These are phyloP conservation scores for Monosporozyma aquatica DNA, from an alignment of 805 yeast genomes.

Conservation along the genomic window DNA sequence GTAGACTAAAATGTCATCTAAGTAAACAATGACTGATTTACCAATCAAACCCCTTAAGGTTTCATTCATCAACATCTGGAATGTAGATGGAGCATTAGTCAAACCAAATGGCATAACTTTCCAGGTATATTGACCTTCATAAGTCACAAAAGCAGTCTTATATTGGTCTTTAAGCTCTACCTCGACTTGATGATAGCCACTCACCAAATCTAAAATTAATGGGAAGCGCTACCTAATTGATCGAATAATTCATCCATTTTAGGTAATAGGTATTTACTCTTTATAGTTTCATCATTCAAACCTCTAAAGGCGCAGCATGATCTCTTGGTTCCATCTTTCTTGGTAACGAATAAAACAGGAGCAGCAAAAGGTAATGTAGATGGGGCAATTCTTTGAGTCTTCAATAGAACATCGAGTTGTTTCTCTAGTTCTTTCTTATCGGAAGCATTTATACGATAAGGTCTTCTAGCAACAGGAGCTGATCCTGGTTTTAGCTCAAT, in stretches of 20 bases:
- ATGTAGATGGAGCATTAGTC: slow-evolving; percentile 3
- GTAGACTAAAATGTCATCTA: slow-evolving; percentile 2
- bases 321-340: neutral
- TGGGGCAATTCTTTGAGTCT: neutral
- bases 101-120: slow-evolving; percentile 7
- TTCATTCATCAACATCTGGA: slow-evolving; percentile 2
- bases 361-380: neutral
- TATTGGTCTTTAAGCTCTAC: slow-evolving; percentile 5
- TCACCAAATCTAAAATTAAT: slow-evolving; percentile 6
- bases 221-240: neutral
- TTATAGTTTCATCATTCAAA: slow-evolving; percentile 4
- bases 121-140: slow-evolving; percentile 1
- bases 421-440: slow-evolving; percentile 12
- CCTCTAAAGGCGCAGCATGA: slow-evolving; percentile 5
- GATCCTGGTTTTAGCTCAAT: too few relatives aligned
- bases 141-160: slow-evolving; percentile 4
- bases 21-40: neutral
- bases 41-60: neutral
- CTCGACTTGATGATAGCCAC: slow-evolving; percentile 13
- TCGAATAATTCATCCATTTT: slow-evolving; percentile 2
- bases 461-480: too few relatives aligned
- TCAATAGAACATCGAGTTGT: neutral
- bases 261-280: slow-evolving; percentile 4
- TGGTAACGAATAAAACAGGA: slow-evolving; percentile 2
- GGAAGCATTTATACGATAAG: too few relatives aligned